Conservation (phyloP, 2,329 filamentous ascomycete genomes). For the Rutstroemia sp. region DNA sequence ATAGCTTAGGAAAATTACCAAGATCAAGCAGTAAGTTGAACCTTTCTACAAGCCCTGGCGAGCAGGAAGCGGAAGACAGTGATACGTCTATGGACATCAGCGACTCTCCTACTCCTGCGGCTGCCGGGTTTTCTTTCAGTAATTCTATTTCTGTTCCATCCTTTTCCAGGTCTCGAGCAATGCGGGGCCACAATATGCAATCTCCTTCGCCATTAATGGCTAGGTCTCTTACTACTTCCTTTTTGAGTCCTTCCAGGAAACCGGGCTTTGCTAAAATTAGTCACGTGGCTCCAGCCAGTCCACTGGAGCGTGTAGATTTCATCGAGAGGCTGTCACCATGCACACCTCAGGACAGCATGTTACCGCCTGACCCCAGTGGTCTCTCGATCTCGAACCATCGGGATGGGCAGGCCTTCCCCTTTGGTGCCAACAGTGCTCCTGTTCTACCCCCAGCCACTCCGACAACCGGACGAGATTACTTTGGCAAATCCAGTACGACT, state of each 20-base stretch:
- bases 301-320: slow-evolving; percentile 48
- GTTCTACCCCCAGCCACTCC: slow-evolving; percentile 71
- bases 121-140: slow-evolving; percentile 30
- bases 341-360: slow-evolving; percentile 69
- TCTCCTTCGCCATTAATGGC: slow-evolving; percentile 21
- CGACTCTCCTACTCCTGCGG: slow-evolving; percentile 29
- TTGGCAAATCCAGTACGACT: slow-evolving; percentile 56
- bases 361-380: slow-evolving; percentile 72
- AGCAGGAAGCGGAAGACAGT: slow-evolving; percentile 23
- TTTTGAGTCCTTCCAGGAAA: slow-evolving; percentile 29
- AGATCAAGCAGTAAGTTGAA: slow-evolving; percentile 32
- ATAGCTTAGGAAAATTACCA: slow-evolving; percentile 21
- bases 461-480: slow-evolving; percentile 51
- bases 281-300: slow-evolving; percentile 50
- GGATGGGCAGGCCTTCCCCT: slow-evolving; percentile 22
- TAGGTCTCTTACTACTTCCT: slow-evolving; percentile 26
- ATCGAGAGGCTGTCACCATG: slow-evolving; percentile 52
- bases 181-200: slow-evolving; percentile 27
- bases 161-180: slow-evolving; percentile 32
- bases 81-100: slow-evolving; percentile 26
- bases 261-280: slow-evolving; percentile 46
- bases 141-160: slow-evolving; percentile 34
- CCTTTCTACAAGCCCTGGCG: slow-evolving; percentile 23
- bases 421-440: slow-evolving; percentile 32
- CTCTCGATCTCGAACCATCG: slow-evolving; percentile 69